phyloP scores from a whole-genome alignment of 208 protist genomes.

The Lotmaria passim region DNA sequence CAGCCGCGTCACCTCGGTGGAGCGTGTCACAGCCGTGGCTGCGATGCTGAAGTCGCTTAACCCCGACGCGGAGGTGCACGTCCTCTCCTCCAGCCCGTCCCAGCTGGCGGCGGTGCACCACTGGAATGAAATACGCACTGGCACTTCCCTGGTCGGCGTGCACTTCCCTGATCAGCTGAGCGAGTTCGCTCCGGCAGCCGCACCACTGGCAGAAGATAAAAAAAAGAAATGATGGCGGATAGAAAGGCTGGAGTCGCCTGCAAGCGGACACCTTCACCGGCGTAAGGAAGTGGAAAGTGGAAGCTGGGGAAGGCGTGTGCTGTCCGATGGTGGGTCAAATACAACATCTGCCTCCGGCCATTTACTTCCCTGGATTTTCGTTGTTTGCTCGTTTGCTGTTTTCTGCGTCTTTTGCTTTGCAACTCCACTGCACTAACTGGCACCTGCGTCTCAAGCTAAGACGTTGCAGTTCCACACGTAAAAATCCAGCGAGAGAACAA shows the following conservation, averaged over 20 bases:
- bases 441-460: too few relatives aligned
- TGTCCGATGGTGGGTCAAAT: too few relatives aligned
- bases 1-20: slow-evolving; percentile 62
- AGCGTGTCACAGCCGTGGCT: slow-evolving; percentile 80
- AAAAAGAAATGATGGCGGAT: neutral
- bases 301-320: too few relatives aligned
- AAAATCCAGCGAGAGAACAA: too few relatives aligned
- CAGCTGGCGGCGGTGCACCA: slow-evolving; percentile 60
- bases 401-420: neutral
- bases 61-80: slow-evolving; percentile 78
- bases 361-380: neutral
- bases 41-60: slow-evolving; percentile 90
- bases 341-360: too few relatives aligned
- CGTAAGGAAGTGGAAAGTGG: neutral
- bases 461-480: too few relatives aligned
- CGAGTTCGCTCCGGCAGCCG: slow-evolving; percentile 59
- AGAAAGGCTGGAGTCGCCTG: neutral
- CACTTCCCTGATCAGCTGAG: slow-evolving; percentile 77
- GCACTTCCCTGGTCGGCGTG: slow-evolving; percentile 40
- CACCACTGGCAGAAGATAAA: neutral
- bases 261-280: neutral
- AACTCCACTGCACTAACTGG: too few relatives aligned
- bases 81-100: slow-evolving; percentile 62
- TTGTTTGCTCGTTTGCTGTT: neutral
- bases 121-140: slow-evolving; percentile 54